Evolutionary conservation across 2,329 filamentous ascomycete genomes (phyloP).

Genomic region (Pseudocercospora fijiensis): DNA sequence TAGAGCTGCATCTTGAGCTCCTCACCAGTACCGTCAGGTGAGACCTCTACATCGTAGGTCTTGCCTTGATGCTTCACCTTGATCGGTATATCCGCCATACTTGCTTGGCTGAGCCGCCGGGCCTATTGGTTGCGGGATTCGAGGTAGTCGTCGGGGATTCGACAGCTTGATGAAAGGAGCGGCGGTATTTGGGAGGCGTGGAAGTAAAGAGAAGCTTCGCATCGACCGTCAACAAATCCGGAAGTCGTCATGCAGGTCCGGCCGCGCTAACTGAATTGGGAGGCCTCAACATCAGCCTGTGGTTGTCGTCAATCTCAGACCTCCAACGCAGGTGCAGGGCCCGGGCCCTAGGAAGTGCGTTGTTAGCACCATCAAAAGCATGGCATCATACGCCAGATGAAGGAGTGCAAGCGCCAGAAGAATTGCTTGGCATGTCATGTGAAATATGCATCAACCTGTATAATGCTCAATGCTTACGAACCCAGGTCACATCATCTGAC

Average conservation of each 20-base stretch:
- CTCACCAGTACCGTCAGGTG: constrained; percentile 74
- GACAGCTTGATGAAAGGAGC: not conserved
- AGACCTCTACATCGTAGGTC: constrained; percentile 90
- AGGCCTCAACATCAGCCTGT: too few species aligned
- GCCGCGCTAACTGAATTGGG: too few species aligned
- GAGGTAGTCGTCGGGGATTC: not conserved
- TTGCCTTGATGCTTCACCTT: constrained; percentile 94
- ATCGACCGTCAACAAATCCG: not conserved
- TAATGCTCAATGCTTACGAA: not conserved
- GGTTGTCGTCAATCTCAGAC: too few species aligned
- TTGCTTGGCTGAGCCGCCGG: constrained; percentile 2
- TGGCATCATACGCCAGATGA: too few species aligned
- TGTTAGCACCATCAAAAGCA: too few species aligned
- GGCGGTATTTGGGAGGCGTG: not conserved
- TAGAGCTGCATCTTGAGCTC: constrained; percentile 95
- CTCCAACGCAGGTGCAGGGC: too few species aligned
- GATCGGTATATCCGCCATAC: constrained; percentile 47
- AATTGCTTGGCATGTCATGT: not conserved
- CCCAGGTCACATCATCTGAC: not conserved
- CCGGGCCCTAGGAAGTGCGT: too few species aligned
- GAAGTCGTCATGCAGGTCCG: constrained; percentile 5
- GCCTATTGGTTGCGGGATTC: not conserved
- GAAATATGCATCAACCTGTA: not conserved
- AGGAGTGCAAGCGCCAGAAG: too few species aligned
- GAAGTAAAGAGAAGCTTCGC: constrained; percentile 1